phyloP scores from a whole-genome alignment of 257 asterid species.

The Catharanthus roseus region DNA sequence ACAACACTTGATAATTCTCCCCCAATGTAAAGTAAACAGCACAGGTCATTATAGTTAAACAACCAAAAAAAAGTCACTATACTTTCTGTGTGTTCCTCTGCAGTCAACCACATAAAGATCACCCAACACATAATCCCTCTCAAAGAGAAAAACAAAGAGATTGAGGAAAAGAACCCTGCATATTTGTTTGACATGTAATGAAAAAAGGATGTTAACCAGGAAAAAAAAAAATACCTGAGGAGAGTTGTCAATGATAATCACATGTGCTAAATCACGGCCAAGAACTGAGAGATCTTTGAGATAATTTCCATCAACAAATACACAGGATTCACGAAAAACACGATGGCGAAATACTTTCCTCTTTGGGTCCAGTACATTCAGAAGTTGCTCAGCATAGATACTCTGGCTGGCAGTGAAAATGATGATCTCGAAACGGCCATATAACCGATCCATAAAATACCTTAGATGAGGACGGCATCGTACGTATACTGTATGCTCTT shows the following conservation, averaged over 20 bases:
- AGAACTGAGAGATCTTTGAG: constrained; percentile 93
- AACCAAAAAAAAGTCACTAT: no score
- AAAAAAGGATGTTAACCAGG: no score
- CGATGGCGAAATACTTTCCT: constrained; percentile 91
- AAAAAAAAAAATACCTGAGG: constrained; percentile 70
- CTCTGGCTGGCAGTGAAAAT: constrained; percentile 98
- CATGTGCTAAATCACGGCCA: constrained; percentile 90
- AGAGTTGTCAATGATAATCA: constrained; percentile 85
- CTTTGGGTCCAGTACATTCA: constrained; percentile 86
- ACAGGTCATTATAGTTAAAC: not conserved
- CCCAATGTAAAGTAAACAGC: not conserved
- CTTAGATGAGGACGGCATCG: constrained; percentile 88
- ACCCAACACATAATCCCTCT: not conserved
- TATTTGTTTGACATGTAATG: not conserved
- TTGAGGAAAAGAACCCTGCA: not conserved
- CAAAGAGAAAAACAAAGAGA: not conserved
- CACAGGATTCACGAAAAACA: constrained; percentile 91
- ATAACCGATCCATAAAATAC: constrained; percentile 72
- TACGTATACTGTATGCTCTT: constrained; percentile 72
- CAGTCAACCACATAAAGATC: constrained; percentile 2
- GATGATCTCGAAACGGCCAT: constrained; percentile 72
- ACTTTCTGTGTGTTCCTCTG: no score
- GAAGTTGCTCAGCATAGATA: constrained; percentile 87
- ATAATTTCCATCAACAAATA: constrained; percentile 83
- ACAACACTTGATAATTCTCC: not conserved